Evolutionary conservation across 495 filamentous ascomycete genomes (phyloP).

Genomic region (Lophiostoma macrostomum): DNA sequence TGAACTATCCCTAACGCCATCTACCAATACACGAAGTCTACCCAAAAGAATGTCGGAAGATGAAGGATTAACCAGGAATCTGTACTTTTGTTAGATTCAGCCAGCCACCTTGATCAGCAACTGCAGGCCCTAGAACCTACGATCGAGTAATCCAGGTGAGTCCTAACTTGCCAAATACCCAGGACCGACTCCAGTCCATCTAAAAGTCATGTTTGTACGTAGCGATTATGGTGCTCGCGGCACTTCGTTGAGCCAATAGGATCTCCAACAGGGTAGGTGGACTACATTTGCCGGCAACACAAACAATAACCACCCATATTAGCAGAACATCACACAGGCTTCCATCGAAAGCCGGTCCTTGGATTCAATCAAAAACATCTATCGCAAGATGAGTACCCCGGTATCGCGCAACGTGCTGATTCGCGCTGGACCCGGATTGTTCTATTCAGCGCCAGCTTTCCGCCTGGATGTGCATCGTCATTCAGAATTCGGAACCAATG

Average conservation of each 20-base stretch:
- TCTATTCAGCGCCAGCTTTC: too few relatives aligned
- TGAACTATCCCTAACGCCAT: too few relatives aligned
- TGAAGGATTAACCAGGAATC: too few relatives aligned
- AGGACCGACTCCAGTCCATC: too few relatives aligned
- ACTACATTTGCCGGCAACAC: slow-evolving; percentile 10
- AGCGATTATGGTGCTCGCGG: background rate
- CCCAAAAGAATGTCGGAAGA: too few relatives aligned
- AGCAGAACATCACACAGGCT: background rate
- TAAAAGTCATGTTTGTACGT: background rate
- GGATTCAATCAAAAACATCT: slow-evolving; percentile 8
- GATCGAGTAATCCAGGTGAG: background rate
- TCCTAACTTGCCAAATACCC: background rate
- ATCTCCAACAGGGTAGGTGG: background rate
- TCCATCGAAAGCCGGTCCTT: background rate
- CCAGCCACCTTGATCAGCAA: background rate
- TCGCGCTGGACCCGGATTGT: slow-evolving; percentile 1
- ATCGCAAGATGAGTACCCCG: background rate
- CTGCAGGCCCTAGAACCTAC: background rate
- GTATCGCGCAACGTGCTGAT: slow-evolving; percentile 1
- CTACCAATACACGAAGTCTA: too few relatives aligned
- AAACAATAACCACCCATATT: background rate
- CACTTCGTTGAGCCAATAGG: slow-evolving; percentile 3
- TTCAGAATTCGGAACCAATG: background rate
- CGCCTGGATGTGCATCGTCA: background rate
- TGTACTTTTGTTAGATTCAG: background rate